Conservation (phyloP, 306 rosid species). For the Casuarina glauca region DNA sequence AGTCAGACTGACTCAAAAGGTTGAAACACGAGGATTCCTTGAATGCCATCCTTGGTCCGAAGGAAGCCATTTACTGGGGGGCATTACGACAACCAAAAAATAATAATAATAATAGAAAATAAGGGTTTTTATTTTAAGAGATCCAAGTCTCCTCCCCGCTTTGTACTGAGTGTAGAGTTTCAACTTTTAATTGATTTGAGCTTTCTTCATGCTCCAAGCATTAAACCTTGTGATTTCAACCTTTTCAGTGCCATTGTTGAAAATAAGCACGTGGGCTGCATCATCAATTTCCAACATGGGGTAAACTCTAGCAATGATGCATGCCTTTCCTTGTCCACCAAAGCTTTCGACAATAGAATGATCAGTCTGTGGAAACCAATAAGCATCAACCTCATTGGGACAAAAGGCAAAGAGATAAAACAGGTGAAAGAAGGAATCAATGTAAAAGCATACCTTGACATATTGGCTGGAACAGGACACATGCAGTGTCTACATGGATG, state of each 20-base stretch:
- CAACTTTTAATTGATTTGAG: constrained; percentile 35
- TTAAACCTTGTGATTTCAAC: constrained; percentile 52
- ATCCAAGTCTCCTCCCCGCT: background rate
- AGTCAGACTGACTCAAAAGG: no score
- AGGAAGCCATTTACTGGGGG: no score
- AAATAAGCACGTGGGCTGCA: constrained; percentile 50
- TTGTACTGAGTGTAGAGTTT: background rate
- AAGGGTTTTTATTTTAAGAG: no score
- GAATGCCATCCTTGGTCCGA: no score
- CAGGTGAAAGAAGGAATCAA: background rate
- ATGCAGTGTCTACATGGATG: no score
- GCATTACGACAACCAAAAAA: no score
- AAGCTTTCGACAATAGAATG: constrained; percentile 80
- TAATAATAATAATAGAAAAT: no score
- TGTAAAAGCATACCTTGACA: no score
- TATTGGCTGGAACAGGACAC: no score
- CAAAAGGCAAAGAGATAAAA: background rate
- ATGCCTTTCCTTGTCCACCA: constrained; percentile 64
- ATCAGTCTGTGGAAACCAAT: constrained; percentile 50
- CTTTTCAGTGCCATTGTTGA: constrained; percentile 61
- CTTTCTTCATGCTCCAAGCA: constrained; percentile 82
- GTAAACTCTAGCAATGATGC: constrained; percentile 82
- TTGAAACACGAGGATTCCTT: no score
- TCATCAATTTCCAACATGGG: constrained; percentile 65
- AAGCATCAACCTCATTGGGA: constrained; percentile 4